These are phyloP conservation scores for Mortierella alpina DNA, from an alignment of 192 early-diverging fungal species.

Conservation along the genomic window DNA sequence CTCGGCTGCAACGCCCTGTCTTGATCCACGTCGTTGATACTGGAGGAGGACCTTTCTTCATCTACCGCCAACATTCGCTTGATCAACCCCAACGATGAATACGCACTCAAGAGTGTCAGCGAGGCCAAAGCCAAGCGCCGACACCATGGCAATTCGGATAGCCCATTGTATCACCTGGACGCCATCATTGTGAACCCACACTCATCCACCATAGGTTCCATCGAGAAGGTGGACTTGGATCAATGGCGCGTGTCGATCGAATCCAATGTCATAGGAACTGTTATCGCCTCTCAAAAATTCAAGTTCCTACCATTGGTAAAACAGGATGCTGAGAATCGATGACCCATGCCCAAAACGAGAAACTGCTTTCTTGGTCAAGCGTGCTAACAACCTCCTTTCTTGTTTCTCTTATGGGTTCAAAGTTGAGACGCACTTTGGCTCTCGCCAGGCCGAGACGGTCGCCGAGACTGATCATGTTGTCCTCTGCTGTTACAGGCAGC, in stretches of 20 bases:
- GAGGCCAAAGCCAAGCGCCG: conserved; percentile 25
- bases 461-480: conserved; percentile 32
- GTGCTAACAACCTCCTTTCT: not conserved
- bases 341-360: not conserved
- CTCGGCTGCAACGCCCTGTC: conserved; percentile 8
- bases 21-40: conserved; percentile 5
- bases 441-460: conserved; percentile 35
- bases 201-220: conserved; percentile 5
- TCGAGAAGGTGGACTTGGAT: conserved; percentile 38
- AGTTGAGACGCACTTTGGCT: conserved; percentile 41
- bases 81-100: conserved; percentile 7
- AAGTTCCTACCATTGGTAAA: conserved; percentile 41
- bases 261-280: conserved; percentile 36
- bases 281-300: conserved; percentile 41
- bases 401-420: not conserved
- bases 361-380: not conserved
- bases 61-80: conserved; percentile 39
- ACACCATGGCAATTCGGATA: conserved; percentile 23
- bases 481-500: conserved; percentile 38
- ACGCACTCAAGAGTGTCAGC: conserved; percentile 16
- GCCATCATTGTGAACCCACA: conserved; percentile 41
- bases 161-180: conserved; percentile 23
- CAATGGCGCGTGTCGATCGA: conserved; percentile 34
- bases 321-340: not conserved
- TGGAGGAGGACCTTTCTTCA: conserved; percentile 33